Evolutionary conservation across 2,329 filamentous ascomycete genomes (phyloP), one percentile per base, ranked within the genome.

Genomic region (Cladosporium cucumerinum): DNA sequence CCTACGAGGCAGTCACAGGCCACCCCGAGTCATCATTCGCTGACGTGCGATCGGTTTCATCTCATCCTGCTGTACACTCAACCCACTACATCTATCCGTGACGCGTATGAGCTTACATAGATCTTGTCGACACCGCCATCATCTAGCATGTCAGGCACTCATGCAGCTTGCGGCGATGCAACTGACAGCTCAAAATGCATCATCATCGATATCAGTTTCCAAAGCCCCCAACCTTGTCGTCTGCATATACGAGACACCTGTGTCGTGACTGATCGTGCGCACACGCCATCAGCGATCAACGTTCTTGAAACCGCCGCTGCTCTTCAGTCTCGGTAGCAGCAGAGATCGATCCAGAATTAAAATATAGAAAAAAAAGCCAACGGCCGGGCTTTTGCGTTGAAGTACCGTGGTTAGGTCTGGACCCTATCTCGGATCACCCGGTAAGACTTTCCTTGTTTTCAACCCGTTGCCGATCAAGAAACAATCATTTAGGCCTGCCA

Each of bases 11-110:
- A 39, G 14, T 23, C 21, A 21, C 34, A 43, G 18, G 18, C 36
- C 36, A n/a, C 6, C 39, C n/a, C 39, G 39, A 21, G 39, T 21
- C 30, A 21, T 39, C 34, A 58, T 43, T 39, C n/a, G 55, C 55
- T 58, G 36, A 43, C 55, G 55, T 28, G 26, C 55, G 55, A 58
- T 28, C 55, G 34, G 23, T 28, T 23, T 58, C 55, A 28, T 43
- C 55, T 58, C 55, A 25, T 58, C 55, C 51, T 54, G 7, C 48
- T 30, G 21, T 23, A 51, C 26, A 28, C 11, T 28, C n/a, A 18
- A 54, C 11, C 28, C 28, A 10, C 26, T 32, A n/a, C 30, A 30
- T 54, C 51, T 54, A 21, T 3, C 16, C 26, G 51, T 54, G 51
- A 30, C 26, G 30, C 51, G 30, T 54, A 32, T 54, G 51, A 30